phyloP scores from a whole-genome alignment of 2,329 filamentous ascomycete genomes.

The Lachnellula subtilissima region DNA sequence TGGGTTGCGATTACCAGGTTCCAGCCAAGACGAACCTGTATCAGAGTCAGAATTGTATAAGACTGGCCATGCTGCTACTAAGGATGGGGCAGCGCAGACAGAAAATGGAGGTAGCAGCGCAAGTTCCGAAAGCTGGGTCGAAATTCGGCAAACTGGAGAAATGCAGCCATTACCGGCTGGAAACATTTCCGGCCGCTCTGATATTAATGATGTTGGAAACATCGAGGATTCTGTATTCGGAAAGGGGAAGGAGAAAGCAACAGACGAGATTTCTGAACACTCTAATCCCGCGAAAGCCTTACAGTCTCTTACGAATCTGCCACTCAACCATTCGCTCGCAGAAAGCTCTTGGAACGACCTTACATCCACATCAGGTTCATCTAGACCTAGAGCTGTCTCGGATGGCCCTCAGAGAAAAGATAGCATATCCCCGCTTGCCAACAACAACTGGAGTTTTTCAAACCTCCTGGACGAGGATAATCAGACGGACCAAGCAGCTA shows the following conservation, averaged over 20 bases:
- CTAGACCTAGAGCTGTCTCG: constrained; percentile 49
- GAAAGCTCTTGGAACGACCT: neutral
- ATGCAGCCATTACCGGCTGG: neutral
- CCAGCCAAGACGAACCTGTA: constrained; percentile 8
- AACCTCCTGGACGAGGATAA: constrained; percentile 31
- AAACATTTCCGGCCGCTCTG: neutral
- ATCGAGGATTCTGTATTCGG: neutral
- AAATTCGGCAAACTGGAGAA: constrained; percentile 9
- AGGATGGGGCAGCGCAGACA: neutral
- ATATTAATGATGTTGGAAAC: constrained; percentile 14
- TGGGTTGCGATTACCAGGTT: constrained; percentile 3
- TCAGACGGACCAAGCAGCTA: neutral
- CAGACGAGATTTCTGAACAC: constrained; percentile 2
- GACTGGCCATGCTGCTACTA: neutral
- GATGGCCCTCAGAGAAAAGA: constrained; percentile 47
- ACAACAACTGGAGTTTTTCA: constrained; percentile 58
- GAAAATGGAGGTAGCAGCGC: constrained; percentile 18
- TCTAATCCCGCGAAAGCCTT: neutral
- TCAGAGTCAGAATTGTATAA: neutral
- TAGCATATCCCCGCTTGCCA: constrained; percentile 48
- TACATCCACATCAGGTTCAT: constrained; percentile 5
- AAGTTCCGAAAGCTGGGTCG: constrained; percentile 25
- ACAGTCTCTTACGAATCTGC: neutral
- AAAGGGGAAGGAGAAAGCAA: constrained; percentile 10
- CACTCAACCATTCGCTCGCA: neutral